Percentiles rank a stretch among this genome's conserved stretches.
phyloP scores from a whole-genome alignment of 164 flowering plant genomes.

The Tinospora cordifolia region DNA sequence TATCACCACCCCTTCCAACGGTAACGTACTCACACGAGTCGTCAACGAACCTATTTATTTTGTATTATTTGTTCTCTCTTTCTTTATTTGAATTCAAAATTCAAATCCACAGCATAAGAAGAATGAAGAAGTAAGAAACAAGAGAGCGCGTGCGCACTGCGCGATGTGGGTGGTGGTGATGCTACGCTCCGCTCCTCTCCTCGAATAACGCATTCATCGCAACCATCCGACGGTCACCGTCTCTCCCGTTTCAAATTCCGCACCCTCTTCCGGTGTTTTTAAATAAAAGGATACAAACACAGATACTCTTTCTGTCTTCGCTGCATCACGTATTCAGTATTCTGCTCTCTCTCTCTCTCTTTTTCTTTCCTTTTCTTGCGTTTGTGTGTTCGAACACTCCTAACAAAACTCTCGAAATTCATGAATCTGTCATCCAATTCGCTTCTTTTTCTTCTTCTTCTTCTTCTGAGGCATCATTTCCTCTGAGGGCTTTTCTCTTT shows the following conservation, averaged over 20 bases:
- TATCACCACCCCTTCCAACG: neutral
- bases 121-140: constrained; percentile 1
- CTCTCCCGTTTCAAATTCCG: neutral
- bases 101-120: no score
- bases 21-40: neutral
- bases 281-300: neutral
- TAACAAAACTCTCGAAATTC: constrained; percentile 6
- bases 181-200: constrained; percentile 5
- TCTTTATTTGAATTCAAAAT: constrained; percentile 12
- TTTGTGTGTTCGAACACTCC: neutral
- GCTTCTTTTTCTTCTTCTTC: no score
- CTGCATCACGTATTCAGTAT: no score
- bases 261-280: neutral
- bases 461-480: constrained; percentile 3
- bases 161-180: neutral
- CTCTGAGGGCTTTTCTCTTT: neutral
- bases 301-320: constrained; percentile 5
- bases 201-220: neutral
- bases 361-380: neutral
- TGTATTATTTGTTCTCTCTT: neutral
- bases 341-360: no score
- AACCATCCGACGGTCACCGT: constrained; percentile 5
- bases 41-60: neutral
- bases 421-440: neutral
- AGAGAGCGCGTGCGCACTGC: neutral